Evolutionary conservation across 768 basidiomycete species (phyloP), one percentile per base, ranked within the genome.

Genomic region (Megacollybia marginata): DNA sequence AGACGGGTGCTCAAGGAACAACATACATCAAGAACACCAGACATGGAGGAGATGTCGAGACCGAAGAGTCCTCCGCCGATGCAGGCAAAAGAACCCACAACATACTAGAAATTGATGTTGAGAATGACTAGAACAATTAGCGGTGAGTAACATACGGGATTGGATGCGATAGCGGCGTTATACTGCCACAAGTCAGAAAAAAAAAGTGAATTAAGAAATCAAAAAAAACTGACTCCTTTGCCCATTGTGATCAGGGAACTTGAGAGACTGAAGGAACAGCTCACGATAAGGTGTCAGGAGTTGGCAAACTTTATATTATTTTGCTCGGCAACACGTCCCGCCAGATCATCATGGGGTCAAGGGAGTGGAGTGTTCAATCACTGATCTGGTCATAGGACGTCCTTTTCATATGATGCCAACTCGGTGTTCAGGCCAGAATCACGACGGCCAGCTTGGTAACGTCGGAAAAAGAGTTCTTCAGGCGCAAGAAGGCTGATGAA

Each of bases 1-100:
- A 13, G 33, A 15, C 5, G 23, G 23, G 23, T 6, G 23, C 23
- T 28, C 16, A 45, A 52, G 9, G 15, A 12, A 48, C 15, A 3
- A 60, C 69, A 52, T 55, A 80, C 79, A 48, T 62, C 83, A 55
- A 88, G 65, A 47, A 88, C 83, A 8, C 82, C 85, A 46, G 85
- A 84, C 85, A 88, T 88, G 60, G 84, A 88, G 58, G 85, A 84
- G 59, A 88, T 86, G 71, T 88, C 86, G 69, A 88, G 62, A 62
- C 86, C 86, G 60, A 88, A 88, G 34, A 88, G 76, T 45, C 83
- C 83, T 55, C 85, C 85, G 34, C 86, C 85, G 54, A 88, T 87
- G 62, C 86, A 88, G 64, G 86, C 85, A 65, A 88, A 88, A 15
- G 83, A 80, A 31, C 86, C 86, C 49, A 88, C 86, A 50, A 87